Conservation (phyloP, 2,329 filamentous ascomycete species). For the Penicillium sp. region DNA sequence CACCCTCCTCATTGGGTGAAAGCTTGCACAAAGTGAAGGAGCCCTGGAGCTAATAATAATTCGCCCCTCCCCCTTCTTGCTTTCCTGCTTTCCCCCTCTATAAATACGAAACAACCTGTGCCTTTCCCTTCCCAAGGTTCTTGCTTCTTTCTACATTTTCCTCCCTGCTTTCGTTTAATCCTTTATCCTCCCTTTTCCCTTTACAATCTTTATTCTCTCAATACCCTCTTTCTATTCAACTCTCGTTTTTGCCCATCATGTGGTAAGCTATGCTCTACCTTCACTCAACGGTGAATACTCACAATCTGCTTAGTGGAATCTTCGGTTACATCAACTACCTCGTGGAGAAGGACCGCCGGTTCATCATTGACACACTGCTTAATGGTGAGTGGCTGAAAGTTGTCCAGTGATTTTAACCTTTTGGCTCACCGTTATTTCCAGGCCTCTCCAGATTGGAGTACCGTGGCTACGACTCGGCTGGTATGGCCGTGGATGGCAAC, state of each 20-base stretch:
- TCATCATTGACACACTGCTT: conserved; percentile 91
- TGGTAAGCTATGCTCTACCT: conserved; percentile 28
- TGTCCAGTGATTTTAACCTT: background rate
- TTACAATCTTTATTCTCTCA: background rate
- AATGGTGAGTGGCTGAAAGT: conserved; percentile 61
- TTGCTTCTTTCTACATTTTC: background rate
- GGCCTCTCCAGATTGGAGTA: conserved; percentile 95
- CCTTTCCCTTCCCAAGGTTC: background rate
- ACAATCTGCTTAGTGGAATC: conserved; percentile 33
- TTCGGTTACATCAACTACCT: conserved; percentile 99
- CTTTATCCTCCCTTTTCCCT: background rate
- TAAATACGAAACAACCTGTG: conserved; percentile 21
- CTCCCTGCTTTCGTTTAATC: background rate
- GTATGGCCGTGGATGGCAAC: conserved; percentile 92
- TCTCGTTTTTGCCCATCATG: conserved; percentile 27
- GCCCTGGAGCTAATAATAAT: conserved; percentile 19
- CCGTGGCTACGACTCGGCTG: conserved; percentile 96
- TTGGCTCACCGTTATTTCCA: conserved; percentile 38
- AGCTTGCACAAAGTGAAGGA: conserved; percentile 10
- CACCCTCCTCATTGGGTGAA: conserved; percentile 2
- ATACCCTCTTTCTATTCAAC: background rate
- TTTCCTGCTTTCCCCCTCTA: conserved; percentile 16
- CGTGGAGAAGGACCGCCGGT: conserved; percentile 97
- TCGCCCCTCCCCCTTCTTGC: conserved; percentile 18
- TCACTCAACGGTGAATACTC: conserved; percentile 8